Evolutionary conservation across 331 rosid genomes (phyloP), one percentile per base, ranked within the genome.

Genomic region (Pyrus hybrid): DNA sequence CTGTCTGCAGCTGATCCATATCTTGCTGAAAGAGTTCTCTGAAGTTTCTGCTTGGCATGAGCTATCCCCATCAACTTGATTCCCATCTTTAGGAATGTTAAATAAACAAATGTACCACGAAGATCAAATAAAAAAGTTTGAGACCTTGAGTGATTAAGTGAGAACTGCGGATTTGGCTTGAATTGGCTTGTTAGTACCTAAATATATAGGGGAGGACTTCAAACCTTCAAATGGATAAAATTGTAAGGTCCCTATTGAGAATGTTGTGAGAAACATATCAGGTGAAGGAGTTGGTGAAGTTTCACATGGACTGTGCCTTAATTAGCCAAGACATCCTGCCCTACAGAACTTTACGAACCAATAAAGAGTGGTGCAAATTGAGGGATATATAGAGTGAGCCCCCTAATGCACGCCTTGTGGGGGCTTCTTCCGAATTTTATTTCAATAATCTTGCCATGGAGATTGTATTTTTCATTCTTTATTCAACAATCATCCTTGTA

Each of bases 241-340:
- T 57, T 74, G 85, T 63, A 62, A 68, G 77, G 64, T 78, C 61
- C 37, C 56, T 69, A 51, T 66, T 71, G 33, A 80, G 88, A 81
- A 87, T 83, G 87, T 85, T 82, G 47, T 41, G 73, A 83, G 86
- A 80, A 85, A 92, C 99, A 90, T 86, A 76, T 85, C 96, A 94
- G 87, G 89, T 90, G 97, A 79, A 86, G 86, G 80, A 78, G 35
- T 63, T 79, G 84, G 63, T 77, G 83, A 86, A 78, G 77, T 60
- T 63, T 80, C 99, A 94, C 99, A 85, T 91, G 99, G 85, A 56
- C 30, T n/a, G 25, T 88, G 96, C 90, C 80, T 84, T 72, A 76
- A 80, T 89, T 65, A 75, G 80, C 84, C 85, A 77, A 74, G 77
- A 89, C 88, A 94, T 47, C 41, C 32, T 86, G 85, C 80, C 91